Base-by-base conservation (phyloP, 768 basidiomycete species). In the Suillus occidentalis region DNA sequence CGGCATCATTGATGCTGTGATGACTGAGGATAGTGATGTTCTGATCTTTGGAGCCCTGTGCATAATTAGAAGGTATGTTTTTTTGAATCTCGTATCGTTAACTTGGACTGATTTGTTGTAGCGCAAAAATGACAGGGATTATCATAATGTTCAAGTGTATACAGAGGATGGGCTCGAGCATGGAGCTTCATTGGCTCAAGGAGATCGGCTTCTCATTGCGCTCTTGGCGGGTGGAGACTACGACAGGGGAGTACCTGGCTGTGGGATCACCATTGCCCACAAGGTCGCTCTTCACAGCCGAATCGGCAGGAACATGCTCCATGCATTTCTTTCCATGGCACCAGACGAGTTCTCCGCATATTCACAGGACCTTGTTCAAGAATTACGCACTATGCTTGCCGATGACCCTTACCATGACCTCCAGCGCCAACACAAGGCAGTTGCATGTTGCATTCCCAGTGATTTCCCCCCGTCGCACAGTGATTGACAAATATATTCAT, bases 11-110 rank as follows among this genome's bases (percentile, higher is more conserved):
- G 80, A 81, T 65, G 72, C 74, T 4, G 75, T 80, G 12, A 67
- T 80, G 31, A 78, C 79, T 2, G 77, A 80, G 61, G 80, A 81
- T 67, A 77, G 77, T 13, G 79, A 81, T 65, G 73, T 76, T 2
- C 64, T 81, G 12, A 57, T 81, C 2, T 81, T 81, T 56, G 79
- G 79, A 1, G 78, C 76, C 9, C 0, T 18, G 1, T 43, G 43
- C 8, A 43, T 43, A 1, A 43, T 43, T 6, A 20, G 4, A 74
- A 69, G 6, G 18, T 43, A 20, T 7, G 43, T 6, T 40, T 43
- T 43, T 6, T 3, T n/a, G n/a, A n/a, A n/a, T 42, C 3, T 42
- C 14, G 16, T 4, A 0, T 16, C 1, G 0, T 13, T 43, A 43
- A 6, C 43, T n/a, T n/a, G n/a, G n/a, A 43, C 8, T 8, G 18